Evolutionary conservation across 305 asterid genomes (phyloP), one percentile per base, ranked within the genome.

Genomic region (Fraxinus platypoda): DNA sequence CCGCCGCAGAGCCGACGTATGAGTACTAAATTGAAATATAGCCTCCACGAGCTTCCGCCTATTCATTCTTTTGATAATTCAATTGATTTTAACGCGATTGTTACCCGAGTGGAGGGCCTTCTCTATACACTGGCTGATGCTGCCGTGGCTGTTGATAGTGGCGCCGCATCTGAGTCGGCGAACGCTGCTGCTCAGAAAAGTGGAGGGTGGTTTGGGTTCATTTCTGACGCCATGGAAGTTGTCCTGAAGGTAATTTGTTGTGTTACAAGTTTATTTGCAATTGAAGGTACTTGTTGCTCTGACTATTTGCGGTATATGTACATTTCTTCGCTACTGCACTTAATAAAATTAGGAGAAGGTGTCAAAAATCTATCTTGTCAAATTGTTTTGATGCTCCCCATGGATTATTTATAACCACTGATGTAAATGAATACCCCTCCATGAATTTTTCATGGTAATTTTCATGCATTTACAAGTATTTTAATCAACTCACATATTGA

Each of bases 141-240:
- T 38, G 97, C 97, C 72, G 95, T 92, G 26, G 92, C 92, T 13
- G 92, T 83, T 72, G 87, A 88, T 35, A 90, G 88, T 4, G 94
- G 87, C 78, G 78, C 87, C 3, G 90, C 89, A 1, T 62, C 93
- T 1, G 95, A 87, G 78, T 79, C 90, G 17, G 86, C 90, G 4
- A 82, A 88, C 19, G 84, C 85, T 0, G 87, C 87, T 19, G 81
- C 85, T 70, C 97, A 89, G 91, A 97, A 97, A 82, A 86, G 78
- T 62, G 97, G 97, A 23, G 98, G 99, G 3, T 97, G 99, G 99
- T 97, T 97, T 80, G 98, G 94, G 13, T 94, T 97, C 85, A 91
- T 97, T 84, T 94, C 98, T 12, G 99, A 96, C 12, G 93, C 93
- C 77, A 93, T 96, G 99, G 99, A 96, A 92, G 89, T 91, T 87